These are phyloP conservation scores for Cordyceps javanica DNA, from an alignment of 2,329 filamentous ascomycete species.

Conservation along the genomic window DNA sequence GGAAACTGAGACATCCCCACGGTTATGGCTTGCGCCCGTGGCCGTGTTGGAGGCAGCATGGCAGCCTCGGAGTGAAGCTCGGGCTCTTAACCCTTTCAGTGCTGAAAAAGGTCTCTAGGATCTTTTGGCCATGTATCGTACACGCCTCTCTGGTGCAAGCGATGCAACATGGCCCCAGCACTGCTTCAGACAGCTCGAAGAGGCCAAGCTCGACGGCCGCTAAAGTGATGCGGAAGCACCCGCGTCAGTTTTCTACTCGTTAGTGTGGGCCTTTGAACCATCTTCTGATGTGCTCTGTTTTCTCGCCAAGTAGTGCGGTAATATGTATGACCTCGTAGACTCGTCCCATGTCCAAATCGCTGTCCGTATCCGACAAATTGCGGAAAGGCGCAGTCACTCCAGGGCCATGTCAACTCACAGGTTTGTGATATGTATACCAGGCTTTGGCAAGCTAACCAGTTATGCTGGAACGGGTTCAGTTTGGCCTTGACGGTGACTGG, in stretches of 20 bases:
- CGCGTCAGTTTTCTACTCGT: slow-evolving; percentile 1
- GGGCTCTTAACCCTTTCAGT: background rate
- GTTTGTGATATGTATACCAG: too few relatives aligned
- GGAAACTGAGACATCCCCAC: slow-evolving; percentile 12
- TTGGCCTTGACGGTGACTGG: too few relatives aligned
- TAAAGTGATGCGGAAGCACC: slow-evolving; percentile 9
- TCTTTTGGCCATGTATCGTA: background rate
- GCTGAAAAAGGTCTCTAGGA: background rate
- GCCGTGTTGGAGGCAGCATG: too few relatives aligned
- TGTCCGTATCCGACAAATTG: too few relatives aligned
- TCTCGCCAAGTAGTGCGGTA: background rate
- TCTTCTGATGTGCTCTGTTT: background rate
- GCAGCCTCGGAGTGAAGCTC: background rate
- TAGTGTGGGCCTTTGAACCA: background rate
- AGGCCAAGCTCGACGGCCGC: background rate
- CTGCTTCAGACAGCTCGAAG: background rate
- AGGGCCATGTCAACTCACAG: too few relatives aligned
- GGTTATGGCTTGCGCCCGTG: slow-evolving; percentile 3
- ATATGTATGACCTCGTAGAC: too few relatives aligned
- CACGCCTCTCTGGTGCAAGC: background rate
- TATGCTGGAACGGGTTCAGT: too few relatives aligned
- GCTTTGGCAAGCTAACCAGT: too few relatives aligned
- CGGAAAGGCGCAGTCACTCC: too few relatives aligned
- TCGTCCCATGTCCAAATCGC: too few relatives aligned
- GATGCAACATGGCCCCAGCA: background rate